Conservation (phyloP, 2,329 filamentous ascomycete species). For the Xylariales sp. region DNA sequence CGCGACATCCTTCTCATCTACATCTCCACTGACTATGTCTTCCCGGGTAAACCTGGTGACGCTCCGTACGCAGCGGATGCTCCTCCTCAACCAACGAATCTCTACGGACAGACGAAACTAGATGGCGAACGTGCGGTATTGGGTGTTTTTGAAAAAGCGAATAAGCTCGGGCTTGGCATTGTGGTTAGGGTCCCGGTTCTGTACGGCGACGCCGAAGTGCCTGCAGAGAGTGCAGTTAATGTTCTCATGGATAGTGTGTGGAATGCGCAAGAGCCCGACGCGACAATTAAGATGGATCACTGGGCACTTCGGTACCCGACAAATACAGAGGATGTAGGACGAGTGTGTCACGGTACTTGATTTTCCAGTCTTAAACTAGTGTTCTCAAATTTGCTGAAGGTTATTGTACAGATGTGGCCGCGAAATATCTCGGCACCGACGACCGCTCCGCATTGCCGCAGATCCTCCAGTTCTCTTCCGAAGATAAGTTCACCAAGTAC, state of each 20-base stretch:
- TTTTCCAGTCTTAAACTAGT: slow-evolving; percentile 28
- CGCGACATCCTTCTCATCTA: slow-evolving; percentile 76
- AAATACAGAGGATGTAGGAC: slow-evolving; percentile 86
- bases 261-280: slow-evolving; percentile 74
- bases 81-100: slow-evolving; percentile 76
- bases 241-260: slow-evolving; percentile 80
- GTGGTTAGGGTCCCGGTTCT: slow-evolving; percentile 85
- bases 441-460: slow-evolving; percentile 68
- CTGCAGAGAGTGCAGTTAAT: slow-evolving; percentile 85
- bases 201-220: slow-evolving; percentile 79
- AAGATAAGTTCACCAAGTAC: slow-evolving; percentile 89
- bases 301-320: slow-evolving; percentile 88
- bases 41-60: slow-evolving; percentile 78
- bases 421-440: slow-evolving; percentile 69
- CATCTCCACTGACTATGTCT: slow-evolving; percentile 87
- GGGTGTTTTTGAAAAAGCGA: slow-evolving; percentile 64
- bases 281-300: slow-evolving; percentile 81
- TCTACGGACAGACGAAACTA: slow-evolving; percentile 74
- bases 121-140: slow-evolving; percentile 74
- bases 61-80: slow-evolving; percentile 81
- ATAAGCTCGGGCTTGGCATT: slow-evolving; percentile 67
- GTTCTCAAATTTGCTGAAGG: slow-evolving; percentile 31
- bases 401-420: slow-evolving; percentile 69
- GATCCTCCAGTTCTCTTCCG: slow-evolving; percentile 86
- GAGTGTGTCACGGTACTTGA: slow-evolving; percentile 75